phyloP scores from a whole-genome alignment of 2,329 filamentous ascomycete species.

The Cadophora sp. region DNA sequence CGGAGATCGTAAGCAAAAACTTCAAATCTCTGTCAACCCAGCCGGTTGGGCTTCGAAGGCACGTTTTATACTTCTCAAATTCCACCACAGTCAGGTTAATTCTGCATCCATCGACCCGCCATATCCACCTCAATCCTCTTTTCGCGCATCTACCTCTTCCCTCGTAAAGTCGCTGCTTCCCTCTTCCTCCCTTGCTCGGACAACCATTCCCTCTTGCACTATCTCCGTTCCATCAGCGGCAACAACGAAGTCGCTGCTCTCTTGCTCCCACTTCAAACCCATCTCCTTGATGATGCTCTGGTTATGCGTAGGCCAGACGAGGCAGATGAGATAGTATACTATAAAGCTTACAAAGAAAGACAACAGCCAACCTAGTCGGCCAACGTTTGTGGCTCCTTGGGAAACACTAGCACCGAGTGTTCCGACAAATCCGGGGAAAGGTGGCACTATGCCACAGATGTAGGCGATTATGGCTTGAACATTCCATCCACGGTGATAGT shows the following conservation, averaged over 20 bases:
- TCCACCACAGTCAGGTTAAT: too few relatives aligned
- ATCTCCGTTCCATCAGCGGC: too few relatives aligned
- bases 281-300: constrained; percentile 46
- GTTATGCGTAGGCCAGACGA: constrained; percentile 48
- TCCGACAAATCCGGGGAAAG: constrained; percentile 37
- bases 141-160: background rate
- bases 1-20: too few relatives aligned
- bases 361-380: constrained; percentile 46
- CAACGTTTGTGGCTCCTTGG: constrained; percentile 32
- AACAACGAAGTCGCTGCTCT: constrained; percentile 29
- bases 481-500: background rate
- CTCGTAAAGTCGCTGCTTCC: too few relatives aligned
- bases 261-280: constrained; percentile 42
- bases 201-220: constrained; percentile 25
- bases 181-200: background rate
- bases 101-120: too few relatives aligned
- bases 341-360: constrained; percentile 43
- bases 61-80: too few relatives aligned
- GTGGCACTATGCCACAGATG: background rate
- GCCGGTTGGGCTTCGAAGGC: too few relatives aligned
- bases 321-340: constrained; percentile 46
- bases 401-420: too few relatives aligned
- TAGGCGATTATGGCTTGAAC: background rate
- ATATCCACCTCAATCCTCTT: too few relatives aligned
- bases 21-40: too few relatives aligned